These are phyloP conservation scores for Diutina rugosa DNA, from an alignment of 1,139 yeast species.

Conservation along the genomic window DNA sequence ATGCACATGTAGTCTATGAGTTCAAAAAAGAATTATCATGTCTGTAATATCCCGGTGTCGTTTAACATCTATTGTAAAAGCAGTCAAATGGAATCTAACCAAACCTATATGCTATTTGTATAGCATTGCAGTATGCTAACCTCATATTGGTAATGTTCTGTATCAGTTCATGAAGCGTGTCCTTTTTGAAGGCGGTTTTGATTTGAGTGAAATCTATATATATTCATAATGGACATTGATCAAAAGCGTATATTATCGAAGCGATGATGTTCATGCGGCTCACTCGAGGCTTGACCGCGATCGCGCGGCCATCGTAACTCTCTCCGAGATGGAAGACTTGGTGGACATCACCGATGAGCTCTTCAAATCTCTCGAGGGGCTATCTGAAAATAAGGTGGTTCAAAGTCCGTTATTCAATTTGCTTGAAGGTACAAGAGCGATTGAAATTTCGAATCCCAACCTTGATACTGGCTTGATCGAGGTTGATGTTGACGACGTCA, in stretches of 20 bases:
- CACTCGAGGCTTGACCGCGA: neutral
- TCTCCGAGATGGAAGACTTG: conserved; percentile 6
- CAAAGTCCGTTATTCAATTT: conserved; percentile 43
- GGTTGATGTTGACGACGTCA: conserved; percentile 24
- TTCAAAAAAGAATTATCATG: too few relatives aligned
- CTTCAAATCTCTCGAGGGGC: conserved; percentile 14
- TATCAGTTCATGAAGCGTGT: too few relatives aligned
- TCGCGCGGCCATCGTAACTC: neutral
- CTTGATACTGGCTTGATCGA: conserved; percentile 51
- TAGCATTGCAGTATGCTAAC: too few relatives aligned
- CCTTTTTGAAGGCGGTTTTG: too few relatives aligned
- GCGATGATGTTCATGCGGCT: neutral
- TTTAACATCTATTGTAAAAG: too few relatives aligned
- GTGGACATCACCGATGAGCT: conserved; percentile 34
- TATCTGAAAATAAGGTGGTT: conserved; percentile 31
- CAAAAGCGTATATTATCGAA: neutral
- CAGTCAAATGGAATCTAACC: too few relatives aligned
- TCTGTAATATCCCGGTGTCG: too few relatives aligned
- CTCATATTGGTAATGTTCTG: too few relatives aligned
- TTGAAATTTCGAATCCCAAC: conserved; percentile 49
- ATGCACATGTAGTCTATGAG: too few relatives aligned
- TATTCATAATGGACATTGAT: too few relatives aligned
- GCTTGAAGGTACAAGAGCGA: conserved; percentile 64
- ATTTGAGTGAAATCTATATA: too few relatives aligned
- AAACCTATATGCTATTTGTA: too few relatives aligned